A percentile compares a stretch with the other conserved stretches of the same genome.
Evolutionary conservation across 441 rosid genomes (phyloP).

Genomic region (Bruguiera hainesii): DNA sequence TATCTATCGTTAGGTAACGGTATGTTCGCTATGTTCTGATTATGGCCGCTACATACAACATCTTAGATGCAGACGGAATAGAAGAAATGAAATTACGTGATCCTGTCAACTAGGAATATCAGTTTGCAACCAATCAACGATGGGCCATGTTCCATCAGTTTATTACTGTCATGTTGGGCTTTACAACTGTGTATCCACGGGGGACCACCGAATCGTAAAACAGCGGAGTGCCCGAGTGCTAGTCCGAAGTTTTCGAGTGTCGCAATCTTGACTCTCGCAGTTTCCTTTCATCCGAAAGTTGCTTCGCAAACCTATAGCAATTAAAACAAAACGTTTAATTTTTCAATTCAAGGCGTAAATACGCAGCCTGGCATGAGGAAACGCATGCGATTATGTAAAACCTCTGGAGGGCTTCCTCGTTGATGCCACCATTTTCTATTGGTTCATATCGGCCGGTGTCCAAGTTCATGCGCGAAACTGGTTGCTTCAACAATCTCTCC

Average conservation of each 20-base stretch:
- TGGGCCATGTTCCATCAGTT: too few species aligned
- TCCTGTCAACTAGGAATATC: too few species aligned
- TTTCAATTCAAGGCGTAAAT: neutral
- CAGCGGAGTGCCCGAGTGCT: neutral
- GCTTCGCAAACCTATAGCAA: slow-evolving; percentile 22
- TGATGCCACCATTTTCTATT: slow-evolving; percentile 32
- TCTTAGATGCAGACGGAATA: too few species aligned
- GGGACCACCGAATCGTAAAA: too few species aligned
- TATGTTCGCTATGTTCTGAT: too few species aligned
- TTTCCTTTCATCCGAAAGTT: slow-evolving; percentile 31
- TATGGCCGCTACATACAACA: too few species aligned
- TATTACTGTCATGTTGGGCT: too few species aligned
- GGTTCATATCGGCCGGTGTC: slow-evolving; percentile 50
- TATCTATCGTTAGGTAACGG: too few species aligned
- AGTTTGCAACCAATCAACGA: too few species aligned
- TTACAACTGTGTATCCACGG: too few species aligned
- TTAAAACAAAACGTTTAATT: neutral
- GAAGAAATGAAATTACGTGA: too few species aligned
- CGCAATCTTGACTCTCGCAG: slow-evolving; percentile 23
- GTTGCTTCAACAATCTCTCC: slow-evolving; percentile 42
- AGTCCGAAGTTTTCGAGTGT: neutral
- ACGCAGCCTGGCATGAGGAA: neutral
- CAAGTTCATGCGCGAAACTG: slow-evolving; percentile 43
- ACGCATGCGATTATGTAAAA: neutral
- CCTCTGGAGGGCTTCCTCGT: slow-evolving; percentile 51